These are phyloP conservation scores for Polytrichum formosum DNA, from an alignment of 225 moss, liverwort and hornwort species.

Conservation along the genomic window DNA sequence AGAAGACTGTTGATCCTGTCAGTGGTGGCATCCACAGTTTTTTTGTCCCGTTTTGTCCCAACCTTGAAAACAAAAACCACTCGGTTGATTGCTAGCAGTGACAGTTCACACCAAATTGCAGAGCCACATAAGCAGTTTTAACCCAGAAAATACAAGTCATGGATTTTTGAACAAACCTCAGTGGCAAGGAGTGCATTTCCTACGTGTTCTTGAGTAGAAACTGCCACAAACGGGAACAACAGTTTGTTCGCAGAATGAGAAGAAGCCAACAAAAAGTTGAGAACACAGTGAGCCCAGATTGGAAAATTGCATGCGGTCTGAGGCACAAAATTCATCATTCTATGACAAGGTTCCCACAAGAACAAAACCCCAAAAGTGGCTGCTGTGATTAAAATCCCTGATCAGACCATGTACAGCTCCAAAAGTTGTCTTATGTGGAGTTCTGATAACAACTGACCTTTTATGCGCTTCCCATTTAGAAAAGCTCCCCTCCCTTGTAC, in stretches of 20 bases:
- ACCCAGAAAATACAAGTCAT: neutral
- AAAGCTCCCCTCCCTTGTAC: conserved; percentile 78
- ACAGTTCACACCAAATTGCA: too few species aligned
- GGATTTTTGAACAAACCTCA: conserved; percentile 28
- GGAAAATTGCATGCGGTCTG: too few species aligned
- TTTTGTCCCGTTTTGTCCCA: conserved; percentile 49
- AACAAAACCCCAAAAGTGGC: too few species aligned
- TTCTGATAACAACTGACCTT: conserved; percentile 24
- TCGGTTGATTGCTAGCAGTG: too few species aligned
- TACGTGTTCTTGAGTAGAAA: conserved; percentile 60
- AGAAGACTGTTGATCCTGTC: too few species aligned
- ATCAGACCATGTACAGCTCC: neutral
- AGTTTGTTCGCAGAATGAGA: neutral
- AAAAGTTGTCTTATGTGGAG: neutral
- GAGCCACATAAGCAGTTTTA: too few species aligned
- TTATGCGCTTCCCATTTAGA: conserved; percentile 74
- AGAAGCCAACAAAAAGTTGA: too few species aligned
- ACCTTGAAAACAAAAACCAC: conserved; percentile 27
- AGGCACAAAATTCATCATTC: too few species aligned
- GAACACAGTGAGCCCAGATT: neutral
- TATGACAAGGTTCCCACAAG: too few species aligned
- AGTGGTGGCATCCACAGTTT: too few species aligned
- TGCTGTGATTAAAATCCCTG: neutral
- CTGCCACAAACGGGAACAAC: conserved; percentile 17
- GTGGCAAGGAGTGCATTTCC: conserved; percentile 80